Evolutionary conservation across 768 basidiomycete genomes (phyloP), one percentile per base, ranked within the genome.

Genomic region (Lactarius akahatsu): DNA sequence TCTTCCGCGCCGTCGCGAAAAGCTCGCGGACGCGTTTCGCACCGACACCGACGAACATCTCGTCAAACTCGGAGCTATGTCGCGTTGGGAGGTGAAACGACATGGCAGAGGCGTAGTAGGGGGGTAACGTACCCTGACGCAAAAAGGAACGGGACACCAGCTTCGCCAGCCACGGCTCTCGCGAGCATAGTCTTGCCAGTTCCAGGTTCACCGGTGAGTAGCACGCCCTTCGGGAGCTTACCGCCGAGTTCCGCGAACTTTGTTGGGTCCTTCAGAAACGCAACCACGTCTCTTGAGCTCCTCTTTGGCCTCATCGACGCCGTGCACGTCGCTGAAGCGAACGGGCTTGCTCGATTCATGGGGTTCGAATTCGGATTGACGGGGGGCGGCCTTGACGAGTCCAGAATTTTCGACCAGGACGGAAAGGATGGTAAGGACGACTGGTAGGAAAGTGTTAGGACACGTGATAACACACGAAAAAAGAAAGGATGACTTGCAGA

Each of bases 151-250:
- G 95, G 94, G 50, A 99, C 97, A 18, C 91, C 96, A 18, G 97
- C 97, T 80, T 99, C 97, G 57, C 97, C 97, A 3, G 97, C 97
- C 7, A 98, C 90, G 10, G 97, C 97, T 66, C 96, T 82, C 6
- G 97, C 97, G n/a, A 99, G 82, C 84, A 98, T 85, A 2, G 97
- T 99, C 81, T 99, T 99, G 74, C 97, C 97, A 18, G 97, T 98
- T 69, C 96, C 94, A 36, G 94, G 93, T 28, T 90, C 87, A 28
- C 94, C 93, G n/a, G 91, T 92, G 41, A 92, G 84, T 15, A 98
- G 80, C 56, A 98, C 87, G 69, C 97, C 97, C 76, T 97, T 96
- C 0, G 96, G 93, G 10, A 98, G 81, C 76, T 92, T 94, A 15
- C 97, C 97, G 54, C 97, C 97, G 1, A 99, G 85, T 32, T 88